Percentiles rank a stretch among this genome's conserved stretches.
Evolutionary conservation across 306 rosid genomes (phyloP).

Genomic region (Amphicarpaea edgeworthii): DNA sequence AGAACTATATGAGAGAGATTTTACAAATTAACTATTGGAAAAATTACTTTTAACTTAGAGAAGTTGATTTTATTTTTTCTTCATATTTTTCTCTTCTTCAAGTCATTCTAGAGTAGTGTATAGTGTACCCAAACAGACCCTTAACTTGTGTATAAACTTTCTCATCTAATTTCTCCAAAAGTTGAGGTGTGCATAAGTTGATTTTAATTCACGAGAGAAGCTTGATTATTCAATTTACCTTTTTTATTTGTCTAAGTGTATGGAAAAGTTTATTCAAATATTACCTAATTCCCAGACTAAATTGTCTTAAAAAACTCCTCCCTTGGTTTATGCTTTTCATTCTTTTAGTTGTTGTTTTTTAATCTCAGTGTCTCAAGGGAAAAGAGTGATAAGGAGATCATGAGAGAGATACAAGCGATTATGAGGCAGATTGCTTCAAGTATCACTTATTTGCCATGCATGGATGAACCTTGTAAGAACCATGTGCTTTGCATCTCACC

Average conservation of each 20-base stretch:
- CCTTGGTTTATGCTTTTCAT: slow-evolving; percentile 18
- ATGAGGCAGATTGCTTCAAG: slow-evolving; percentile 99
- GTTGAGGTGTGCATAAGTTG: neutral
- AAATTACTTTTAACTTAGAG: no score
- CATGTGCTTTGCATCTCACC: slow-evolving; percentile 1
- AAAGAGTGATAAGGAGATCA: slow-evolving; percentile 97
- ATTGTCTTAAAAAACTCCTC: neutral
- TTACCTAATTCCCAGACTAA: neutral
- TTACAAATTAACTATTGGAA: no score
- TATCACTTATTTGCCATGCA: slow-evolving; percentile 97
- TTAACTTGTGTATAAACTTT: neutral
- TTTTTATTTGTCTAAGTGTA: neutral
- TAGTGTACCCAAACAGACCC: no score
- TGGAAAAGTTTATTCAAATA: neutral
- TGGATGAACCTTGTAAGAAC: slow-evolving; percentile 87
- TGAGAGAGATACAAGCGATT: slow-evolving; percentile 99
- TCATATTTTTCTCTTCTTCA: no score
- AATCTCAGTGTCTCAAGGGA: slow-evolving; percentile 76
- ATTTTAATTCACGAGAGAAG: neutral
- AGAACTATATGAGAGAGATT: no score
- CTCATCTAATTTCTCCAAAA: neutral
- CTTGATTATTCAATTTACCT: neutral
- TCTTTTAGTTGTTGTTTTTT: neutral
- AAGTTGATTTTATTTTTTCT: no score
- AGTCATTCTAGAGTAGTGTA: no score